Conservation (phyloP, 148 eudicot genomes). For the Silene conica region DNA sequence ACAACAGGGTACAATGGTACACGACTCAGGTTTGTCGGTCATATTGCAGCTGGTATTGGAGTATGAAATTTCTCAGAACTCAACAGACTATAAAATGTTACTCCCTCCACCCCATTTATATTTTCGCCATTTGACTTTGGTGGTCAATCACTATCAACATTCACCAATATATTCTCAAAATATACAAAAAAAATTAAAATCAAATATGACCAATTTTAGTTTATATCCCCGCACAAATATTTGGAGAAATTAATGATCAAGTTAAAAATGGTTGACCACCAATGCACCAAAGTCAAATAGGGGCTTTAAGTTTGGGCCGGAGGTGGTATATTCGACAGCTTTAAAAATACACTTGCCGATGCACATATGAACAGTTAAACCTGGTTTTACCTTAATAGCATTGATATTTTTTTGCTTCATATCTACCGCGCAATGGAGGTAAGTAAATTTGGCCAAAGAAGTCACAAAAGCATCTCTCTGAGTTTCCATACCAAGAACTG, state of each 20-base stretch:
- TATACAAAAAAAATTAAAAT: no score
- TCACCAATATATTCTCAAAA: background rate
- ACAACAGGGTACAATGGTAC: background rate
- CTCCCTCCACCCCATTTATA: background rate
- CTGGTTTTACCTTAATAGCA: slow-evolving; percentile 72
- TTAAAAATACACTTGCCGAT: background rate
- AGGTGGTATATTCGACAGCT: background rate
- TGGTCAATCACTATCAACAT: background rate
- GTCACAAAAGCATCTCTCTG: slow-evolving; percentile 98
- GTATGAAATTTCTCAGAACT: background rate
- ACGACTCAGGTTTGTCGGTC: background rate
- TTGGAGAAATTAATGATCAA: background rate
- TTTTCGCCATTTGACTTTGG: background rate
- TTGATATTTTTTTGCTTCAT: slow-evolving; percentile 97
- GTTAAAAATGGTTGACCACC: background rate
- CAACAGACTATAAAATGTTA: background rate
- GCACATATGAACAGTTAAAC: background rate
- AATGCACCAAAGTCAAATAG: background rate
- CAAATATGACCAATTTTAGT: background rate
- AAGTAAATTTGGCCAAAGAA: slow-evolving; percentile 86
- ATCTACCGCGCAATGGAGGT: slow-evolving; percentile 92
- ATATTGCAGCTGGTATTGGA: background rate
- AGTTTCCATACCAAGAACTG: slow-evolving; percentile 93
- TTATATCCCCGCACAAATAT: background rate
- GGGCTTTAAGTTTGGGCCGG: background rate